Base-by-base conservation (phyloP, 345 rosid species). In the Punica granatum region DNA sequence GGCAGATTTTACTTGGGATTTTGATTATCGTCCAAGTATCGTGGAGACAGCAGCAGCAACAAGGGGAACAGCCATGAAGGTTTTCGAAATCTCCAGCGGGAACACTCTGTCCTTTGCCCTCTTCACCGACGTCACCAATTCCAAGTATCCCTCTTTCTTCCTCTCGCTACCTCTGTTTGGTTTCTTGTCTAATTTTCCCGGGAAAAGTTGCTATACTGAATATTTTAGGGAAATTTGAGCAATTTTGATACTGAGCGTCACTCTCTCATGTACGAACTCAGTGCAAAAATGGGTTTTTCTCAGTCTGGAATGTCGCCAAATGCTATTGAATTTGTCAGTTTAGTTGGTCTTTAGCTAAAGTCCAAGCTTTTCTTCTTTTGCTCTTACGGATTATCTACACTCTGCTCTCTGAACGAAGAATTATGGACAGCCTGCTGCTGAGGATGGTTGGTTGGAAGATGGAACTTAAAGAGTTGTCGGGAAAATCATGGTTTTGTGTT, bases 101-200 rank as follows among this genome's bases (percentile, higher is more conserved):
- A 82, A 68, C 76, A 71, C 83, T 65, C 86, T 92, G 70, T 77
- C 89, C 56, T 82, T 90, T 62, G 65, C 88, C 60, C 91, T 86
- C 78, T 90, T 88, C 74, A 60, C 77, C 36, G 86, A 85, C 43
- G 98, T 89, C 83, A 75, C 83, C 78, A 88, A 92, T 60, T 85
- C 92, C 78, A 88, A 83, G 94, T 89, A 79, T 21, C 66, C 60
- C 75, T 75, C 69, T 69, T 69, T 69, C 49, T 71, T 63, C 61
- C 25, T 33, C 43, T 56, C 10, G 37, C 3, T 49, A 14, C 46
- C 44, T 35, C 16, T 34, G 66, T 5, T 34, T 32, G 66, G 41
- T 37, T 37, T 11, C 41, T 37, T n/a, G n/a, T n/a, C n/a, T n/a
- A n/a, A n/a, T n/a, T 37, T 37, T 5, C 6, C 41, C 41, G 11